Percentiles rank a stretch among this genome's conserved stretches.
Evolutionary conservation across 129 eudicot genomes (phyloP).

Genomic region (Mikania micrantha): DNA sequence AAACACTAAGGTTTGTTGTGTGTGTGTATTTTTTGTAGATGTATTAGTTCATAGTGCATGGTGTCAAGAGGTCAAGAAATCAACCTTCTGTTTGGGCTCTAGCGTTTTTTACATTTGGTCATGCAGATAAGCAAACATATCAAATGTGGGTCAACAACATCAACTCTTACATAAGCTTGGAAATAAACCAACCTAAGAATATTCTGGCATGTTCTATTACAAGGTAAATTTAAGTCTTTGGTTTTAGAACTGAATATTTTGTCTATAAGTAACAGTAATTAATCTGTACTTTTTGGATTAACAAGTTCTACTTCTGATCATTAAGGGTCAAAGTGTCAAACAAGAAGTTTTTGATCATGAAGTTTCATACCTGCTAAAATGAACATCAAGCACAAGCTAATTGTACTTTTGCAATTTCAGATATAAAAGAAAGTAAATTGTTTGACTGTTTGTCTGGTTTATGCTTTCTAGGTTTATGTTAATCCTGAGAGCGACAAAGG

Average conservation of each 20-base stretch:
- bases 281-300: not conserved
- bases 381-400: not conserved
- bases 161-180: slow-evolving; percentile 37
- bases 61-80: slow-evolving; percentile 52
- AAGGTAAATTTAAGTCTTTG: too few species aligned
- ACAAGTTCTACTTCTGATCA: too few species aligned
- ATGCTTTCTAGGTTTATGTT: slow-evolving; percentile 72
- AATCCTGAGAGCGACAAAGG: too few species aligned
- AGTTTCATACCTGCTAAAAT: too few species aligned
- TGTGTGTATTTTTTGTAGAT: slow-evolving; percentile 40
- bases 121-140: slow-evolving; percentile 47
- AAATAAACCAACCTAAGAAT: slow-evolving; percentile 64
- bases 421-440: not conserved
- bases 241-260: not conserved
- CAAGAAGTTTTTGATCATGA: too few species aligned
- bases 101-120: slow-evolving; percentile 72
- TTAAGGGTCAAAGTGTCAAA: too few species aligned
- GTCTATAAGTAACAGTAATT: not conserved
- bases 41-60: slow-evolving; percentile 68
- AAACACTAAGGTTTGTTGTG: slow-evolving; percentile 10
- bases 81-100: slow-evolving; percentile 63
- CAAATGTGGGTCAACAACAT: slow-evolving; percentile 61
- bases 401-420: not conserved
- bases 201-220: slow-evolving; percentile 66
- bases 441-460: slow-evolving; percentile 20